A percentile compares a stretch with the other conserved stretches of the same genome.
Evolutionary conservation across 805 yeast species (phyloP).

Genomic region (Starmerella potacharoeniae): DNA sequence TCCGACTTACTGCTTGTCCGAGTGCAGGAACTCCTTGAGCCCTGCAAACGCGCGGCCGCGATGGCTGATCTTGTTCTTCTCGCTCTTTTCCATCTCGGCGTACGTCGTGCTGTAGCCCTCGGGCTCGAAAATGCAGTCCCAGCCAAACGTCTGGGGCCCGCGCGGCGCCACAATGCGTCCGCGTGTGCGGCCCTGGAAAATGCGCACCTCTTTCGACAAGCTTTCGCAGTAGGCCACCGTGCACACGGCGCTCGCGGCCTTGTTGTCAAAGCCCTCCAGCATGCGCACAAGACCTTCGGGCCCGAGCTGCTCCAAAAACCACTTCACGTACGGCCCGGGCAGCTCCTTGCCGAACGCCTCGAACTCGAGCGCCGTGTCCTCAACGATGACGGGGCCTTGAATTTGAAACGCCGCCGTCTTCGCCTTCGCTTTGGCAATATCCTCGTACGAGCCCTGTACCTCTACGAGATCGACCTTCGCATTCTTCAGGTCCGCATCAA

Average conservation of each 20-base stretch:
- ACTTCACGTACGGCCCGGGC: slow-evolving; percentile 92
- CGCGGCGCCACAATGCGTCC: slow-evolving; percentile 70
- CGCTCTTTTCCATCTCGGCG: slow-evolving; percentile 73
- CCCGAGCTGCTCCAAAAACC: slow-evolving; percentile 77
- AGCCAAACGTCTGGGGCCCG: slow-evolving; percentile 80
- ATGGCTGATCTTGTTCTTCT: slow-evolving; percentile 77
- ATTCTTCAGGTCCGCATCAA: slow-evolving; percentile 43
- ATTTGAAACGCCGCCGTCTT: slow-evolving; percentile 52
- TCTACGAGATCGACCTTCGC: slow-evolving; percentile 73
- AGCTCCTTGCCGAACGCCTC: slow-evolving; percentile 58
- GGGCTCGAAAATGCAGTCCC: slow-evolving; percentile 89
- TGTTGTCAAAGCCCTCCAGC: slow-evolving; percentile 71
- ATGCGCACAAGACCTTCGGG: slow-evolving; percentile 64
- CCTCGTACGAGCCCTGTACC: slow-evolving; percentile 76
- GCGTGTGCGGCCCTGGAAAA: slow-evolving; percentile 74
- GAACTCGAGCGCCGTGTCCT: slow-evolving; percentile 85
- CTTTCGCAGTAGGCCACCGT: slow-evolving; percentile 87
- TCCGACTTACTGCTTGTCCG: not conserved
- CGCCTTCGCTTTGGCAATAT: slow-evolving; percentile 73
- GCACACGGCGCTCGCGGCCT: slow-evolving; percentile 76
- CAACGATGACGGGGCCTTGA: slow-evolving; percentile 79
- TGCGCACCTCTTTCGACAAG: slow-evolving; percentile 55
- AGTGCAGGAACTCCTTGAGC: slow-evolving; percentile 41
- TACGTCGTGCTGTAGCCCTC: slow-evolving; percentile 57
- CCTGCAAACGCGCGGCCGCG: slow-evolving; percentile 72